Base-by-base conservation (phyloP, 192 early-diverging fungal species). In the Gryganskiella cystojenkinii region DNA sequence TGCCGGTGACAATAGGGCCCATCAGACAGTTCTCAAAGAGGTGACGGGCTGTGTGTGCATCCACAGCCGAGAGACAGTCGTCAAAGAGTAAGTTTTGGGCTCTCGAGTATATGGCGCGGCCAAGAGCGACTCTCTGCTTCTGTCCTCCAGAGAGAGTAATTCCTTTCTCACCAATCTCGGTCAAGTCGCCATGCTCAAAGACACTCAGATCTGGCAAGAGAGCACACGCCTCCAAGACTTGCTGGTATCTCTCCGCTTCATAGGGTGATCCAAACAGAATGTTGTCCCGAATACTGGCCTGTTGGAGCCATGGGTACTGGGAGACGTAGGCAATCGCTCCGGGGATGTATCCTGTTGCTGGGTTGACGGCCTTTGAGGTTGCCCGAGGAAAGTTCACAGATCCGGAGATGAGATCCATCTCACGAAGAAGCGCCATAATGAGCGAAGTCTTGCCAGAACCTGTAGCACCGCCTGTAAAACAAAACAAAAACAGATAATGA, bases 11-110 rank as follows among this genome's bases (percentile, higher is more conserved):
- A 24, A 95, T 70, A 20, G 90, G 89, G 4, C 87, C 86, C 30
- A 89, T 84, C 30, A 98, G 73, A 57, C 94, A 95, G 31, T 91
- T 80, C 8, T 90, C 84, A 47, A 94, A 88, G 35, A 99, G 80
- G 63, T 94, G 92, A 28, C 86, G 81, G 15, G 92, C 96, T 3
- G 84, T 92, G 8, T 87, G 78, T 13, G 84, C 90, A 70, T 99
- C 98, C 0, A 99, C 95, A 7, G 96, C 96, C 1, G 92, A 93
- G 27, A 98, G 85, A 45, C 89, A 91, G 76, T 96, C 96, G 81
- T 98, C 96, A 61, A 95, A 85, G 3, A 97, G 58, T 28, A 97
- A 68, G 37, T 85, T 84, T 6, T 84, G 81, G 1, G 90, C 87
- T n/a, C 82, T 60, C 37, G 84, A 87, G 71, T 96, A 98, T 14